These are phyloP conservation scores for Calocybe cyanea DNA, from an alignment of 768 basidiomycete species.

Conservation along the genomic window DNA sequence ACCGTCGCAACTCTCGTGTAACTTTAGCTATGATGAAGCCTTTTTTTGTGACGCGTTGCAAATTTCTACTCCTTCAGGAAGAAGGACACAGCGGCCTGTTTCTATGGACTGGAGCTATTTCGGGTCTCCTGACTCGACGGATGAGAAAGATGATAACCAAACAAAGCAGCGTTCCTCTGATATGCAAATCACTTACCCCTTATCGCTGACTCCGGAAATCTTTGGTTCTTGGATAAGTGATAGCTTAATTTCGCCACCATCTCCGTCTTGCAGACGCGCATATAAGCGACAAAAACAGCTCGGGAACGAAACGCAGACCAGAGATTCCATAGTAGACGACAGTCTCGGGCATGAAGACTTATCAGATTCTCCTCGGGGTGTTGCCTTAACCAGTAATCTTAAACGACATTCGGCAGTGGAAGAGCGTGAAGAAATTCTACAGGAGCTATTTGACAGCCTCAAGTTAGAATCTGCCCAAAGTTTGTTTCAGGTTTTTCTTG, in stretches of 20 bases:
- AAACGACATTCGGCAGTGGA: neutral
- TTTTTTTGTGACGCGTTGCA: constrained; percentile 21
- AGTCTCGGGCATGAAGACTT: constrained; percentile 5
- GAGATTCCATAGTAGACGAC: neutral
- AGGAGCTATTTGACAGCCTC: constrained; percentile 17
- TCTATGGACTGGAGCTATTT: neutral
- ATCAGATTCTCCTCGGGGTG: neutral
- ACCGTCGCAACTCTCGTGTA: constrained; percentile 33
- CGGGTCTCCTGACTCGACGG: constrained; percentile 8
- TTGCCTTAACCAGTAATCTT: neutral
- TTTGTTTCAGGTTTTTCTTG: neutral
- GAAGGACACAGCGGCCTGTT: constrained; percentile 5
- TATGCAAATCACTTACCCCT: constrained; percentile 2
- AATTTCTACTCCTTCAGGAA: constrained; percentile 26
- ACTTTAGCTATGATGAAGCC: constrained; percentile 16
- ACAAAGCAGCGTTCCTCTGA: constrained; percentile 12
- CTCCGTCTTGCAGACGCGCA: constrained; percentile 15
- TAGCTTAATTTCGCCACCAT: constrained; percentile 42
- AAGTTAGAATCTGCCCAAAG: constrained; percentile 12
- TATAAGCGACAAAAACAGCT: constrained; percentile 5
- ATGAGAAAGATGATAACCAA: constrained; percentile 20
- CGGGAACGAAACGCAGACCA: constrained; percentile 1
- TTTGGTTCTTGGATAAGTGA: constrained; percentile 35
- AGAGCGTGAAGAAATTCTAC: constrained; percentile 3
- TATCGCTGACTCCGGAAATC: constrained; percentile 5